Evolutionary conservation across 208 protist species (phyloP).

Genomic region (Herpetomonas samuelpessoai): DNA sequence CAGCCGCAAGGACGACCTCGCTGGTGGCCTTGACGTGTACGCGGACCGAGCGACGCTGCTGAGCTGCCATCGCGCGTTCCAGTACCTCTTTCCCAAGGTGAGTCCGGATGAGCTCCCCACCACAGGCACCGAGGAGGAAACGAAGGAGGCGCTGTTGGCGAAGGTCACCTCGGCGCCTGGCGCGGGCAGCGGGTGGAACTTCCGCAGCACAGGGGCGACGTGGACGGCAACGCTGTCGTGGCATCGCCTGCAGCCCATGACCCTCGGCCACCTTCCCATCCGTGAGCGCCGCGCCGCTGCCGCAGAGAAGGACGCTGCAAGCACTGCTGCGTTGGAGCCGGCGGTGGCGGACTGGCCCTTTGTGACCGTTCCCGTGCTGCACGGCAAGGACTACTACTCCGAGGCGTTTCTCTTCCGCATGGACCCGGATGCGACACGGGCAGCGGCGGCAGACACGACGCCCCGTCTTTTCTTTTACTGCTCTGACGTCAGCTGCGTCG

Average conservation of each 20-base stretch:
- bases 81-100: slow-evolving; percentile 35
- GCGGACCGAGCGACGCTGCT: slow-evolving; percentile 32
- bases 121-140: neutral
- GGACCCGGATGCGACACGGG: neutral
- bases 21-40: slow-evolving; percentile 18
- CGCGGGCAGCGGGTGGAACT: slow-evolving; percentile 8
- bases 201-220: slow-evolving; percentile 6
- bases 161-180: neutral
- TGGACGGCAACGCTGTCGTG: slow-evolving; percentile 19
- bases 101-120: neutral
- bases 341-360: slow-evolving; percentile 18
- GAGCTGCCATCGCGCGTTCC: slow-evolving; percentile 30
- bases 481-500: slow-evolving; percentile 47
- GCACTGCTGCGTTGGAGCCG: neutral
- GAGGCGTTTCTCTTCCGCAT: slow-evolving; percentile 54
- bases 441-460: neutral
- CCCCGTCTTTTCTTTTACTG: slow-evolving; percentile 41
- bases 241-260: slow-evolving; percentile 8
- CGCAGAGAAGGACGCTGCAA: neutral
- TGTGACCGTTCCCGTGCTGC: slow-evolving; percentile 46
- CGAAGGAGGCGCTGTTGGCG: neutral
- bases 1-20: slow-evolving; percentile 21
- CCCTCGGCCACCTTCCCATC: neutral
- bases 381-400: slow-evolving; percentile 42
- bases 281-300: neutral